Percentiles rank a stretch among this genome's conserved stretches.
Conservation (phyloP, 2,329 filamentous ascomycete genomes). For the Colletotrichum godetiae region DNA sequence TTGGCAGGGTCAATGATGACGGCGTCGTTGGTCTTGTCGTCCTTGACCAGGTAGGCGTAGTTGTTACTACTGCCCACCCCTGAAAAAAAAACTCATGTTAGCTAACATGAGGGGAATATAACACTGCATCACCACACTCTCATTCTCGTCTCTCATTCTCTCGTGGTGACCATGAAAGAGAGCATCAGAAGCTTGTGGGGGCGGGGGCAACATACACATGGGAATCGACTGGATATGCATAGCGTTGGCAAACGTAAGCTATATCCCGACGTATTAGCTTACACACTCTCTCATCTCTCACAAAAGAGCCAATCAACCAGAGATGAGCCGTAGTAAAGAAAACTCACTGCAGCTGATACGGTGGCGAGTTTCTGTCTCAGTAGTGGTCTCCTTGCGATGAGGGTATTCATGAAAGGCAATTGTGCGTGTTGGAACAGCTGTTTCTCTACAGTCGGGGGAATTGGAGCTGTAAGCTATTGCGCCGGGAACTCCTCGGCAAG, state of each 20-base stretch:
- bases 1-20: slow-evolving; percentile 85
- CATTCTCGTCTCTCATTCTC: not conserved
- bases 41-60: slow-evolving; percentile 85
- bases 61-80: slow-evolving; percentile 84
- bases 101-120: not conserved
- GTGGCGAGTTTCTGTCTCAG: slow-evolving; percentile 45
- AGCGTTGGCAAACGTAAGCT: slow-evolving; percentile 54
- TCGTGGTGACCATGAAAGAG: not conserved
- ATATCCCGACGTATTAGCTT: slow-evolving; percentile 38
- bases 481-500: slow-evolving; percentile 12
- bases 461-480: not conserved
- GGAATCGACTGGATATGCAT: slow-evolving; percentile 93
- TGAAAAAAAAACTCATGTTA: slow-evolving; percentile 51
- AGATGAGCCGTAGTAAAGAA: not conserved
- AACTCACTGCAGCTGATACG: slow-evolving; percentile 45
- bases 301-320: too few relatives aligned
- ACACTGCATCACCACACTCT: not conserved
- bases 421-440: not conserved
- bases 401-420: slow-evolving; percentile 53
- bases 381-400: slow-evolving; percentile 50
- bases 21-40: slow-evolving; percentile 82
- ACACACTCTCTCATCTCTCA: not conserved
- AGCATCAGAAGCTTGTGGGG: not conserved
- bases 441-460: not conserved
- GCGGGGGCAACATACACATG: slow-evolving; percentile 74